phyloP scores from a whole-genome alignment of 1,139 yeast species.

The Hansenula lynferdii region DNA sequence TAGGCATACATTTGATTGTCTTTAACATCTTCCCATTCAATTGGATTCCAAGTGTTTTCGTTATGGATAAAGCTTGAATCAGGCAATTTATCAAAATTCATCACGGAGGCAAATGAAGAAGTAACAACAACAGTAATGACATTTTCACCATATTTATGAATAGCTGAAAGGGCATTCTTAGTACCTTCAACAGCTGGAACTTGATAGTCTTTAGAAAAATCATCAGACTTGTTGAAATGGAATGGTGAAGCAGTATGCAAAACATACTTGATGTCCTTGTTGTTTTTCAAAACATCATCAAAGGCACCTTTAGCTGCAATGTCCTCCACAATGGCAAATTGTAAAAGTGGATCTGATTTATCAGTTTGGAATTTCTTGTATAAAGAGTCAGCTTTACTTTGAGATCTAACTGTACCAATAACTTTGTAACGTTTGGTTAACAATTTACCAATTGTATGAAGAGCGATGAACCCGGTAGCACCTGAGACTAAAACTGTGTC shows the following conservation, averaged over 20 bases:
- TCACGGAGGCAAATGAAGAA: conserved; percentile 48
- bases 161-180: conserved; percentile 33
- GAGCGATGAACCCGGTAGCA: conserved; percentile 2
- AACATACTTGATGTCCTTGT: conserved; percentile 43
- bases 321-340: conserved; percentile 43
- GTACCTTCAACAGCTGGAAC: conserved; percentile 51
- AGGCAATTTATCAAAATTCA: conserved; percentile 33
- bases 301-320: conserved; percentile 44
- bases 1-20: conserved; percentile 33
- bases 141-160: conserved; percentile 37
- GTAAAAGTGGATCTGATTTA: conserved; percentile 21
- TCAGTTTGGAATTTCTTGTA: not conserved
- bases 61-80: conserved; percentile 27
- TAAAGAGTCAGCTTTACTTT: not conserved
- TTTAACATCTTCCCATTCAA: conserved; percentile 33
- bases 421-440: conserved; percentile 37
- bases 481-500: conserved; percentile 2
- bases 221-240: conserved; percentile 26
- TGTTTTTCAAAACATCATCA: conserved; percentile 39
- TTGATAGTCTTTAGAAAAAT: conserved; percentile 31
- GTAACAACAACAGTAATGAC: conserved; percentile 48
- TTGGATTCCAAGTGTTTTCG: conserved; percentile 38
- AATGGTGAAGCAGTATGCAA: conserved; percentile 59
- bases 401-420: conserved; percentile 20
- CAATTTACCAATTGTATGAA: not conserved